Conservation (phyloP, 2,329 filamentous ascomycete species). For the Cytospora paraplurivora region DNA sequence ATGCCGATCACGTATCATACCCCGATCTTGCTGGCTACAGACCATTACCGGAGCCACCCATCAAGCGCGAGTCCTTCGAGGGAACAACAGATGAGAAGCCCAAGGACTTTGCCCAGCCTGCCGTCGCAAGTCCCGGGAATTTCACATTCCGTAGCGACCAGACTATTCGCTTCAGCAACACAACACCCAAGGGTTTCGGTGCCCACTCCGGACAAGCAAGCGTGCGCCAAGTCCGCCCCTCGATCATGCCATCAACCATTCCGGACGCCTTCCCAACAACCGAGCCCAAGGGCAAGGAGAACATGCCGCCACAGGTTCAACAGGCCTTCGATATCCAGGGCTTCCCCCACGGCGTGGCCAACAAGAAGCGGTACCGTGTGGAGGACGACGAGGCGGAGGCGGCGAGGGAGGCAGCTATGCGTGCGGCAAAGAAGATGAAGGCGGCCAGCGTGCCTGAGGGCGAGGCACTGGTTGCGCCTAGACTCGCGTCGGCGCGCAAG, state of each 20-base stretch:
- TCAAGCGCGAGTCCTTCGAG: constrained; percentile 26
- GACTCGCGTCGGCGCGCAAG: constrained; percentile 37
- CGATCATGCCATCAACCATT: constrained; percentile 50
- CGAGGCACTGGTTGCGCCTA: constrained; percentile 54
- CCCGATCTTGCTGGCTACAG: constrained; percentile 52
- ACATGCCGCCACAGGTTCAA: constrained; percentile 43
- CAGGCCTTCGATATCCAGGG: constrained; percentile 41
- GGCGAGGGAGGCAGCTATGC: constrained; percentile 49
- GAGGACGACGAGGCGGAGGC: constrained; percentile 59
- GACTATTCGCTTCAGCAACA: constrained; percentile 59
- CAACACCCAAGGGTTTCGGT: constrained; percentile 56
- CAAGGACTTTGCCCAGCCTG: constrained; percentile 2
- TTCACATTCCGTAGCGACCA: constrained; percentile 69
- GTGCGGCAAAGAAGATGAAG: constrained; percentile 62
- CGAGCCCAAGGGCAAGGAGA: constrained; percentile 56
- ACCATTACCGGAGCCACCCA: constrained; percentile 35
- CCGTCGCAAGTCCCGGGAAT: constrained; percentile 52
- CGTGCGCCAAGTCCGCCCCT: constrained; percentile 60
- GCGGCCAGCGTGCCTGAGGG: constrained; percentile 52
- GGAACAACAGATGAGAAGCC: constrained; percentile 14
- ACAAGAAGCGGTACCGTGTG: constrained; percentile 66
- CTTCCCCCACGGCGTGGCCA: constrained; percentile 63
- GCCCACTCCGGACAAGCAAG: constrained; percentile 60
- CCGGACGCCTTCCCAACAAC: constrained; percentile 57
- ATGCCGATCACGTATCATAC: constrained; percentile 48